phyloP scores from a whole-genome alignment of 2,329 filamentous ascomycete genomes.

The Sporothrix humicola region DNA sequence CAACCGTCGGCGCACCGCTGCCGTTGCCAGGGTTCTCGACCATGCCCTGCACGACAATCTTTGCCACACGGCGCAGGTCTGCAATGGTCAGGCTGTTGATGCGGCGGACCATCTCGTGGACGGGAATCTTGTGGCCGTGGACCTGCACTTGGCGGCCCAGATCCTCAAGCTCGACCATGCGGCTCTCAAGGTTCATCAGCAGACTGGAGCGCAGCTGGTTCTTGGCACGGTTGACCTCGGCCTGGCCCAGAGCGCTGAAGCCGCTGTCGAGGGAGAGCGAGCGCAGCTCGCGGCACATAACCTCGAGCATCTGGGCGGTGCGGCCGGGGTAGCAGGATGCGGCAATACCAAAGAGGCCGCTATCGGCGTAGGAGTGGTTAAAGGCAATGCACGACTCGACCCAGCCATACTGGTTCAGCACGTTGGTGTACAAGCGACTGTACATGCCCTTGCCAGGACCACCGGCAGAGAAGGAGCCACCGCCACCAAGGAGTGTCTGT shows the following conservation, averaged over 20 bases:
- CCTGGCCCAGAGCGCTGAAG: constrained; percentile 71
- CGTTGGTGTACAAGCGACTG: constrained; percentile 94
- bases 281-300: constrained; percentile 90
- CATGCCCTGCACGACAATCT: constrained; percentile 75
- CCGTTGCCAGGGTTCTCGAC: constrained; percentile 77
- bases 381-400: constrained; percentile 95
- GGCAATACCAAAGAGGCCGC: constrained; percentile 91
- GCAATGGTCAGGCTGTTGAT: constrained; percentile 82
- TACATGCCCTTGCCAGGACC: constrained; percentile 99
- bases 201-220: constrained; percentile 90
- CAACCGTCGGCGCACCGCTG: constrained; percentile 89
- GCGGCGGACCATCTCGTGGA: constrained; percentile 87
- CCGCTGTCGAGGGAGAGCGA: constrained; percentile 77
- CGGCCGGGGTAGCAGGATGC: constrained; percentile 81
- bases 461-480: constrained; percentile 94
- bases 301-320: constrained; percentile 84
- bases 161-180: constrained; percentile 98
- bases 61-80: constrained; percentile 83
- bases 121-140: constrained; percentile 90
- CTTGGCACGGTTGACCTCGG: constrained; percentile 90
- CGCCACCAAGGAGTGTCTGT: constrained; percentile 93
- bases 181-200: constrained; percentile 95
- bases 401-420: constrained; percentile 97
- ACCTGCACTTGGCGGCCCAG: constrained; percentile 94
- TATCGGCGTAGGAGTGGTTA: constrained; percentile 97